Evolutionary conservation across 768 basidiomycete species (phyloP).

Genomic region (Dentipellis sp.): DNA sequence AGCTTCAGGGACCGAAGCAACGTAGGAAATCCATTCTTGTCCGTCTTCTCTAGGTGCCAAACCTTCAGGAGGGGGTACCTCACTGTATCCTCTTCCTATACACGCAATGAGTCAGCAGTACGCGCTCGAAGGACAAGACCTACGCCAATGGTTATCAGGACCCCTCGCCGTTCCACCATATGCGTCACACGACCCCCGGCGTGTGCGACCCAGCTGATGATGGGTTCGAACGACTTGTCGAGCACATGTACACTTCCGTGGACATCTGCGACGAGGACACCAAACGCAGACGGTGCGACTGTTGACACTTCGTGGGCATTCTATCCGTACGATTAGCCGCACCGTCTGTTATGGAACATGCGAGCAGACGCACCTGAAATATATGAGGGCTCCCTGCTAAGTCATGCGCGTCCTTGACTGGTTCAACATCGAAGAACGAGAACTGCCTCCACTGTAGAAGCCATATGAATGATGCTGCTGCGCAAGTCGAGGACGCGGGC

Average conservation of each 20-base stretch:
- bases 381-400: conserved; percentile 65
- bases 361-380: conserved; percentile 32
- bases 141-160: conserved; percentile 87
- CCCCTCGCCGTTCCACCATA: conserved; percentile 71
- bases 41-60: conserved; percentile 74
- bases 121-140: conserved; percentile 16
- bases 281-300: conserved; percentile 50
- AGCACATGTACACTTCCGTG: conserved; percentile 78
- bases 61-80: conserved; percentile 71
- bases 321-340: conserved; percentile 9
- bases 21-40: conserved; percentile 53
- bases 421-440: conserved; percentile 75
- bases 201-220: conserved; percentile 74
- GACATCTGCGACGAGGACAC: conserved; percentile 74
- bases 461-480: background rate
- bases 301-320: conserved; percentile 67
- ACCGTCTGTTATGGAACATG: background rate
- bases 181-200: conserved; percentile 75
- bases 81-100: conserved; percentile 66
- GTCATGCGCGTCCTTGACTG: conserved; percentile 75
- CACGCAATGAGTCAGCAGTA: background rate
- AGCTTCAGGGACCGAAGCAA: conserved; percentile 71
- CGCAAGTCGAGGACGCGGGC: too few species aligned
- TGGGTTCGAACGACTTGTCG: conserved; percentile 62
- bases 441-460: conserved; percentile 72